These are phyloP conservation scores for Vararia minispora DNA, from an alignment of 768 basidiomycete genomes.

Conservation along the genomic window DNA sequence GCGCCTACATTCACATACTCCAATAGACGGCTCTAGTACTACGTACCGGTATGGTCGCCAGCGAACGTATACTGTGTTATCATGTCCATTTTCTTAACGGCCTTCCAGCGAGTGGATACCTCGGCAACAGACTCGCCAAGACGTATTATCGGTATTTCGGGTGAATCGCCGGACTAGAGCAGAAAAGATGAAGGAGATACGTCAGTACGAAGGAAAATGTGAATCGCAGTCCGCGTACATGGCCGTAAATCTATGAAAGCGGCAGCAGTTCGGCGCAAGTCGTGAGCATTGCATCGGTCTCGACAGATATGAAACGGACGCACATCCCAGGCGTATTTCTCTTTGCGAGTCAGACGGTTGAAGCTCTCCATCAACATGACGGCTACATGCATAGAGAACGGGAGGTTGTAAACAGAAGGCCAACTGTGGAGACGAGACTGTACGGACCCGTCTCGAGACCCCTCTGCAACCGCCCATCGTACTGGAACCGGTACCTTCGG, in stretches of 20 bases:
- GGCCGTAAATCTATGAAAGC: conserved; percentile 42
- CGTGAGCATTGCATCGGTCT: no score
- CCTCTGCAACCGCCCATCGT: conserved; percentile 52
- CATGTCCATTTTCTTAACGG: conserved; percentile 59
- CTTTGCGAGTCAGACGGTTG: conserved; percentile 47
- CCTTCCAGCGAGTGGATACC: conserved; percentile 52
- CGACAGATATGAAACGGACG: no score
- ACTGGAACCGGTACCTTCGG: conserved; percentile 59
- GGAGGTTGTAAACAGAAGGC: background rate
- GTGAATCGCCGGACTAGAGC: conserved; percentile 49
- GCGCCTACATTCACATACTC: conserved; percentile 3
- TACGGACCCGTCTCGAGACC: conserved; percentile 52
- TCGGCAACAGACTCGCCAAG: conserved; percentile 37
- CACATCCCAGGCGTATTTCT: conserved; percentile 73
- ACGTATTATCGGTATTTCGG: conserved; percentile 42
- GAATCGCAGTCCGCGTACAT: conserved; percentile 35
- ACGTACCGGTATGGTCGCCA: conserved; percentile 51
- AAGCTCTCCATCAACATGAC: conserved; percentile 71
- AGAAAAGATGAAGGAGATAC: background rate
- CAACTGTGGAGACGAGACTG: background rate
- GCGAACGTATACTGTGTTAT: conserved; percentile 60
- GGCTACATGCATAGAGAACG: conserved; percentile 24
- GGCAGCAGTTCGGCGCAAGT: conserved; percentile 1
- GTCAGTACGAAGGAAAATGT: background rate
- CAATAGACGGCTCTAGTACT: conserved; percentile 1